Evolutionary conservation across 345 rosid species (phyloP).

Genomic region (Murraya paniculata): DNA sequence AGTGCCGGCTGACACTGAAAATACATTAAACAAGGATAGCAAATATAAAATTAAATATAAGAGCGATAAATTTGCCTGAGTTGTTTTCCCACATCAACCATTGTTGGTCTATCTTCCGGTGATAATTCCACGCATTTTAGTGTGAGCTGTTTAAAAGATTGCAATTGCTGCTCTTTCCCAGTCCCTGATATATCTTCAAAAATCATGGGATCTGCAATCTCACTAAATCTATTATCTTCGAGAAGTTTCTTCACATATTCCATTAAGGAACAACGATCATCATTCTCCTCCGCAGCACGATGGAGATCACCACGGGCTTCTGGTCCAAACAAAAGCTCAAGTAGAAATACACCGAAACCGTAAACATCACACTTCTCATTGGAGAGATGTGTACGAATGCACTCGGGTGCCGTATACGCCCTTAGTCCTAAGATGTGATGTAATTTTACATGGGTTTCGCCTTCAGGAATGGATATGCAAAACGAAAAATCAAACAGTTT

Average conservation of each 20-base stretch:
- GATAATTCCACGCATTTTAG: neutral
- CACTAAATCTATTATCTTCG: neutral
- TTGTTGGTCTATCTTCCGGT: neutral
- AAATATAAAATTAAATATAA: too few species aligned
- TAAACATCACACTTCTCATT: neutral
- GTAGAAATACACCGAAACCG: neutral
- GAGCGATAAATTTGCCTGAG: neutral
- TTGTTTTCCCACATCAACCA: neutral
- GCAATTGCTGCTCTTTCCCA: neutral
- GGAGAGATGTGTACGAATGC: fast-evolving
- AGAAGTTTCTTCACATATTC: neutral
- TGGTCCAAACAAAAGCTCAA: neutral
- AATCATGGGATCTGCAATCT: neutral
- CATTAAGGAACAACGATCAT: too few species aligned
- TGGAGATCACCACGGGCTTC: neutral
- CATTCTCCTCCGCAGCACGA: too few species aligned
- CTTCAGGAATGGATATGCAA: constrained; percentile 19
- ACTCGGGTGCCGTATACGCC: neutral
- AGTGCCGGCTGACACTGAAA: too few species aligned
- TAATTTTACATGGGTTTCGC: neutral
- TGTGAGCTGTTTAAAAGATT: neutral
- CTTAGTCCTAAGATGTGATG: too few species aligned
- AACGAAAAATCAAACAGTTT: constrained; percentile 20
- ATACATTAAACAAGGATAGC: too few species aligned
- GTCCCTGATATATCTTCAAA: neutral